Conservation (phyloP, 495 filamentous ascomycete species). For the Penicillium silybi region DNA sequence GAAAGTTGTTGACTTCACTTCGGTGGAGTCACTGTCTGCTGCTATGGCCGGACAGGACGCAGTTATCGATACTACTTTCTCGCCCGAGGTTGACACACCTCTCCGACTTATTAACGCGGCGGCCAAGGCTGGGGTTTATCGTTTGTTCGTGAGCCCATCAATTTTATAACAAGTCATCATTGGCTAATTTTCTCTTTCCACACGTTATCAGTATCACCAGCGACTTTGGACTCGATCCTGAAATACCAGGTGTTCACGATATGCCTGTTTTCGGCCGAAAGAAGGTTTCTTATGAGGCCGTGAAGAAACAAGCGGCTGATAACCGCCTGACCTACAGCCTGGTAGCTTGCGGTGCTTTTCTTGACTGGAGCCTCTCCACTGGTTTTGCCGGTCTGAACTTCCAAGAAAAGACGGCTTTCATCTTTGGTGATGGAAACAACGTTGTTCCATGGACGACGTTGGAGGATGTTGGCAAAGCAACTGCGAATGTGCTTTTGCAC, state of each 20-base stretch:
- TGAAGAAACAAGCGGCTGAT: constrained; percentile 14
- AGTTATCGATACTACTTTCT: constrained; percentile 21
- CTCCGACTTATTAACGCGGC: constrained; percentile 23
- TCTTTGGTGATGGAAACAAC: constrained; percentile 20
- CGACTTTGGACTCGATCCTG: constrained; percentile 31
- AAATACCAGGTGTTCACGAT: constrained; percentile 18
- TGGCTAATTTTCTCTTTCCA: background rate
- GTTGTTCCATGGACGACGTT: constrained; percentile 22
- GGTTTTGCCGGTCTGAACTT: constrained; percentile 16
- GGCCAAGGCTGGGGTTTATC: constrained; percentile 15
- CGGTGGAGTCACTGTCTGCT: constrained; percentile 16
- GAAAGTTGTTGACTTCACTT: constrained; percentile 18
- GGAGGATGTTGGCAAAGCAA: constrained; percentile 11
- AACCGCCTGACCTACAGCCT: constrained; percentile 17
- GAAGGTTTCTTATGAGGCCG: constrained; percentile 17
- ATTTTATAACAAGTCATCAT: background rate
- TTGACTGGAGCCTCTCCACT: constrained; percentile 18
- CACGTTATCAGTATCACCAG: constrained; percentile 17
- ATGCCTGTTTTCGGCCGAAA: constrained; percentile 18
- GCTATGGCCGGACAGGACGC: constrained; percentile 17
- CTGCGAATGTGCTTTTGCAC: constrained; percentile 16
- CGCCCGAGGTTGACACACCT: constrained; percentile 13
- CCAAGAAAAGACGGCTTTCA: constrained; percentile 4
- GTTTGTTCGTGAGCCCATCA: constrained; percentile 16
- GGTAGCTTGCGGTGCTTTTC: constrained; percentile 15